Base-by-base conservation (phyloP, 2,329 filamentous ascomycete species). In the Hypoxylon sp. region DNA sequence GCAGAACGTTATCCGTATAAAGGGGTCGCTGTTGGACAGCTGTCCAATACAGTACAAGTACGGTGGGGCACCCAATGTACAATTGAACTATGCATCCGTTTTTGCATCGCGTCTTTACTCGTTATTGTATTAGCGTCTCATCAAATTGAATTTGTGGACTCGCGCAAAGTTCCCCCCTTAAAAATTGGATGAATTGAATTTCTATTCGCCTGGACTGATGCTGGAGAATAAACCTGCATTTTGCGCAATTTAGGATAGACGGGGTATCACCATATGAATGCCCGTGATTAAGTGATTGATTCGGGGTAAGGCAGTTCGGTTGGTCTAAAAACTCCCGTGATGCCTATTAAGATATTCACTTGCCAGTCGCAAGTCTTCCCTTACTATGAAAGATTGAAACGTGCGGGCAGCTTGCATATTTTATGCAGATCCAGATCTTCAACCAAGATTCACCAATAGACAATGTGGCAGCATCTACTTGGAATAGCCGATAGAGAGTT, bases 41-140 rank as follows among this genome's bases (percentile, higher is more conserved):
- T 60, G 60, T 68, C 65, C 65, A 63, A 63, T 68, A 59, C 57
- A 60, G 57, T 65, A 60, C 48, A 55, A 55, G 59, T 51, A 39
- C 29, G 35, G 61, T 53, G 51, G 58, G 59, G 29, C 54, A 7
- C 10, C 19, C 47, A 58, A 57, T 39, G 48, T 56, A 50, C 53
- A 19, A 47, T 58, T 35, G 21, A 62, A 57, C 39, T 59, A 13
- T 63, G n/a, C 37, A 46, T 50, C 29, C 27, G n/a, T 3, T 59
- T 54, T 37, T 52, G 35, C 58, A 29, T 61, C 48, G 46, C 46
- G 32, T 32, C 21, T 56, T 62, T 37, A 46, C 52, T 62, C 64
- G 21, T 62, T 70, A 65, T 51, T 62, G 67, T 65, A 62, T 67
- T 70, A 70, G 64, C 61, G 60, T 65, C 64, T 63, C 64, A 67